Base-by-base conservation (phyloP, 2,329 filamentous ascomycete species). In the Sclerotiophoma versabilis region DNA sequence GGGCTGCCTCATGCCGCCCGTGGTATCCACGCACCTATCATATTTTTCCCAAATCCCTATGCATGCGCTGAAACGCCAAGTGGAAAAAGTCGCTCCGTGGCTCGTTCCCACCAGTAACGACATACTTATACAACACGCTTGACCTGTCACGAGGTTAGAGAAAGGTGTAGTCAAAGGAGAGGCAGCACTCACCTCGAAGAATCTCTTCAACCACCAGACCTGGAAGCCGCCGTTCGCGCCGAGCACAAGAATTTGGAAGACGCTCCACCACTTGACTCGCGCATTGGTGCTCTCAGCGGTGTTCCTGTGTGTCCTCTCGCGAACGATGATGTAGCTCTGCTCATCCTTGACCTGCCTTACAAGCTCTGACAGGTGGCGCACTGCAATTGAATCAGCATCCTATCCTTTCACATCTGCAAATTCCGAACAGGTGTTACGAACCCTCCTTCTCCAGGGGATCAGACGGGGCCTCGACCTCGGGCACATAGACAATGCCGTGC, bases 231-330 rank as follows among this genome's bases (percentile, higher is more conserved):
- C 95, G 81, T 98, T 92, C 69, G 90, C 92, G 63, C 96, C 83
- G 60, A 99, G 85, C 44, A 98, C 87, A 51, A 87, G 84, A 62
- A 99, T 87, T 79, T 99, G 93, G 78, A 98, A 98, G 68, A 98
- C 85, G 77, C 95, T 97, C 95, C 95, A 99, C 95, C 95, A 99
- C 83, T 99, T 99, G 75, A 99, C 95, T 64, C 95, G 86, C 66
- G 87, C 85, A 78, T 99, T 99, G 71, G 95, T 99, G 84, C 93
- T 97, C 82, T 99, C 95, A 62, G 95, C 95, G 9, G 95, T 99
- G 81, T 99, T 99, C 75, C 95, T 87, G 83, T 99, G 95, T 66
- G 91, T 96, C 72, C 95, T 86, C 81, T 99, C 95, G 68, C 95
- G 90, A 54, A 98, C 81, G 59, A 99, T 87, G 71, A 99, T 98